These are phyloP conservation scores for Echites panduratus DNA, from an alignment of 257 asterid genomes.

Conservation along the genomic window DNA sequence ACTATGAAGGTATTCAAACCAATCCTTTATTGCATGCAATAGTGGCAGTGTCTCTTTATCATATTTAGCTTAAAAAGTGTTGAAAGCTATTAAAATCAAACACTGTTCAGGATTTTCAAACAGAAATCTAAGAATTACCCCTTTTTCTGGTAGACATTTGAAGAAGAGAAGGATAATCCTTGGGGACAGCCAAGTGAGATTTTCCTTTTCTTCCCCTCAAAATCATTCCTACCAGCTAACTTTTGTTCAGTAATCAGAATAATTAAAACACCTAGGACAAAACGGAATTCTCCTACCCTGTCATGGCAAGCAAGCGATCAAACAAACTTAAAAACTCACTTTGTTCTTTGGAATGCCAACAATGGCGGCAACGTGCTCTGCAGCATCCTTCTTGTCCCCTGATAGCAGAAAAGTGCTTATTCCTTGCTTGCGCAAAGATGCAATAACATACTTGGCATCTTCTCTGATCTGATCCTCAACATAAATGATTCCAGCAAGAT, in stretches of 20 bases:
- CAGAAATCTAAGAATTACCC: background rate
- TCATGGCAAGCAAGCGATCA: background rate
- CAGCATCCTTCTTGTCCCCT: conserved; percentile 92
- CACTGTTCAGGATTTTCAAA: background rate
- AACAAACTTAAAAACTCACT: conserved; percentile 40
- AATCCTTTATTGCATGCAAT: background rate
- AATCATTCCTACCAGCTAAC: background rate
- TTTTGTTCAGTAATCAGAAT: background rate
- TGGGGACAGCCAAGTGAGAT: background rate
- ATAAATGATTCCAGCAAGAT: conserved; percentile 85
- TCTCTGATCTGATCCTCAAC: conserved; percentile 98
- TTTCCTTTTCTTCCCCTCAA: background rate
- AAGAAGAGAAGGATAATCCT: too few relatives aligned
- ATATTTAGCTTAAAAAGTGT: background rate
- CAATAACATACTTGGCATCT: conserved; percentile 76
- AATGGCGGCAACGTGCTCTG: conserved; percentile 90
- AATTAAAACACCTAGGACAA: background rate
- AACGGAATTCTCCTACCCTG: background rate
- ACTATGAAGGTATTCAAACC: background rate
- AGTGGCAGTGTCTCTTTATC: background rate
- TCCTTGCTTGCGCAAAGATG: conserved; percentile 77
- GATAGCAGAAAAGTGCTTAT: conserved; percentile 79
- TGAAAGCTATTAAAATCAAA: background rate
- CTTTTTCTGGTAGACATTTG: background rate
- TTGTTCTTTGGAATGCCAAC: conserved; percentile 92